Evolutionary conservation across 2,329 filamentous ascomycete species (phyloP).

Genomic region (Penicillium hordei): DNA sequence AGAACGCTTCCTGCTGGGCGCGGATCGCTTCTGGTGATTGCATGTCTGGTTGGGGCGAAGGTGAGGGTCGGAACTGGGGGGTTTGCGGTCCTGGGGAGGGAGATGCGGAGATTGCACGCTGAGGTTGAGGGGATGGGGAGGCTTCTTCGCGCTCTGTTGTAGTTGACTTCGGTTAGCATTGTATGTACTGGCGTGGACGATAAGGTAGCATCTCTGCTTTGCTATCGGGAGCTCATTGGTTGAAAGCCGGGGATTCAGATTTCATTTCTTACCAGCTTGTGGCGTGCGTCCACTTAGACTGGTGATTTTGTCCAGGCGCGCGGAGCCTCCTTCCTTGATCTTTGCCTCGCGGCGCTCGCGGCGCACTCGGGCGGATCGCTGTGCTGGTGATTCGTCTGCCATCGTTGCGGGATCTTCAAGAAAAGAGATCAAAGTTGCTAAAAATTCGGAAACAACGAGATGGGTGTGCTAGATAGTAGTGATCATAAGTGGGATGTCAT

Average conservation of each 20-base stretch:
- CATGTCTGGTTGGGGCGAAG: slow-evolving; percentile 24
- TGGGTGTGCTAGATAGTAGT: not conserved
- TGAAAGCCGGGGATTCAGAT: not conserved
- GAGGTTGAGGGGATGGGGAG: slow-evolving; percentile 23
- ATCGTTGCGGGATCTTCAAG: slow-evolving; percentile 20
- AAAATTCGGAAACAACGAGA: not conserved
- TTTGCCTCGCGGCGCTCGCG: slow-evolving; percentile 65
- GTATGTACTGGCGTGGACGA: not conserved
- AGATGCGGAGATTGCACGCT: slow-evolving; percentile 24
- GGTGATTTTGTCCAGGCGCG: slow-evolving; percentile 62
- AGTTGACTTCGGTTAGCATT: slow-evolving; percentile 10
- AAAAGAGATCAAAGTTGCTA: not conserved
- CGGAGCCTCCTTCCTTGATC: slow-evolving; percentile 58
- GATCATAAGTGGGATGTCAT: not conserved
- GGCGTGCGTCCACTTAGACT: slow-evolving; percentile 56
- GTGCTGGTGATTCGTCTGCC: slow-evolving; percentile 49
- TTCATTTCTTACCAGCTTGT: slow-evolving; percentile 34
- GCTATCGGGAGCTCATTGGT: not conserved
- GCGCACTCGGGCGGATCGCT: slow-evolving; percentile 58
- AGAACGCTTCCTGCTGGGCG: slow-evolving; percentile 45
- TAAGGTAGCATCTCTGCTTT: not conserved
- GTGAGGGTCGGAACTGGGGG: slow-evolving; percentile 21
- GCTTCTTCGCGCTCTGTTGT: slow-evolving; percentile 28
- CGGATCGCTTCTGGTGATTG: slow-evolving; percentile 36
- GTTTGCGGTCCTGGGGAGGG: slow-evolving; percentile 28